Base-by-base conservation (phyloP, 805 yeast species). In the Ogataea angusta region DNA sequence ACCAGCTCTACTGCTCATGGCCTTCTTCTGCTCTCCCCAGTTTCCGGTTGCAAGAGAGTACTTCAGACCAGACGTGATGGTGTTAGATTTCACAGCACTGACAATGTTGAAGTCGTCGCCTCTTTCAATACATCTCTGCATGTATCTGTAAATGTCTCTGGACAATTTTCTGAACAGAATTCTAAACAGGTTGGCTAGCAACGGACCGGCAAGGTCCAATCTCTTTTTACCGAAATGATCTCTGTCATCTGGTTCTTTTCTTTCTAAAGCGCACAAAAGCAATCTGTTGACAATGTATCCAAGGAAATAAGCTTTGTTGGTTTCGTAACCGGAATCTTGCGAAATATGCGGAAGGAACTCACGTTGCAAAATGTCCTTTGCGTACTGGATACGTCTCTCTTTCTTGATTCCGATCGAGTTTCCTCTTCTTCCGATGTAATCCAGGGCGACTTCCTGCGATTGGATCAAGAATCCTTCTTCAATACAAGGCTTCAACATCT, bases 1-100 rank as follows among this genome's bases (percentile, higher is more conserved):
- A 78, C 99, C 99, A 5, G 99, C 99, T 66, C 96, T 83, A 14
- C 97, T 82, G 47, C 93, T 82, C 99, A 93, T 93, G 10, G 98
- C 97, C 66, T 93, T 93, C 82, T 90, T 91, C 66, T 93, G 99
- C 68, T 93, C 99, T 72, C 99, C 99, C 99, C 99, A 93, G 71
- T 93, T 93, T 75, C 99, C 99, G 12, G 99, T 93, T 40, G 99
- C 99, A 59, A 93, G 75, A 28, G 99, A 93, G 68, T 93, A 93
- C 63, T 95, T 86, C 67, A 93, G 77, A 63, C 99, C 99, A 47
- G 95, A 91, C 27, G 99, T 93, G 56, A 93, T 88, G 3, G 98
- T 93, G 53, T 90, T 90, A 13, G 97, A 88, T 70, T 93, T 91
- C 52, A 93, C 97, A 28, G 99, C 99, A 59, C 93, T 77, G 38